These are phyloP conservation scores for Wallacemonas collosoma DNA, from an alignment of 208 protist genomes.

Conservation along the genomic window DNA sequence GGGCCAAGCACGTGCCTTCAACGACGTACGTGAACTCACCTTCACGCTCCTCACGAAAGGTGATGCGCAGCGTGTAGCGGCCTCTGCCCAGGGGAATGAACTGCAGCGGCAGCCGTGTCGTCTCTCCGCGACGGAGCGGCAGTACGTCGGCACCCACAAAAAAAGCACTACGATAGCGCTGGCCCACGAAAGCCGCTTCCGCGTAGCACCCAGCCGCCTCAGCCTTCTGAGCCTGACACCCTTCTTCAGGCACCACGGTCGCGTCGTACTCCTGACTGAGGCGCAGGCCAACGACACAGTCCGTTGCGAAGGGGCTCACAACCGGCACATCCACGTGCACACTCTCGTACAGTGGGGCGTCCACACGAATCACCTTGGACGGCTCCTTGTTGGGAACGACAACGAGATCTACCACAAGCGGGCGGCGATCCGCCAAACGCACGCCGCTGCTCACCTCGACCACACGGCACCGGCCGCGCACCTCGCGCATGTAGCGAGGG, in stretches of 20 bases:
- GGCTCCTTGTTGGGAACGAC: conserved; percentile 72
- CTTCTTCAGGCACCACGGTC: neutral
- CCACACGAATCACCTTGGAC: conserved; percentile 59
- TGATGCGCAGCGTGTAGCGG: conserved; percentile 66
- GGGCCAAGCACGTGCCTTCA: conserved; percentile 55
- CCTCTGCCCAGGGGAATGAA: conserved; percentile 87
- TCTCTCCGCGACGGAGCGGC: conserved; percentile 67
- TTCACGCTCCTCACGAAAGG: conserved; percentile 85
- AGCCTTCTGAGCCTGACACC: no score
- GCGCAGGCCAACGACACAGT: conserved; percentile 77
- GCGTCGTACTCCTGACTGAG: conserved; percentile 67
- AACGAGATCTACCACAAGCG: conserved; percentile 72
- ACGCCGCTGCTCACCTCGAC: conserved; percentile 52
- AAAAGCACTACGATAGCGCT: conserved; percentile 60
- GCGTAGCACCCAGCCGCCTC: conserved; percentile 23
- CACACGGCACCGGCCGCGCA: conserved; percentile 68
- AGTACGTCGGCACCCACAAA: conserved; percentile 68
- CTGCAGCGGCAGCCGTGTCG: conserved; percentile 63
- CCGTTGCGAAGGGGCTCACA: conserved; percentile 77
- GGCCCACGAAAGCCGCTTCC: conserved; percentile 37
- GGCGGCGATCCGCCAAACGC: conserved; percentile 49
- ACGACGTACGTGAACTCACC: conserved; percentile 92
- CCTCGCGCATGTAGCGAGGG: conserved; percentile 67
- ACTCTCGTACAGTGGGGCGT: conserved; percentile 79
- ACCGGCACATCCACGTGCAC: conserved; percentile 72